These are phyloP conservation scores for Articulospora tetracladia DNA, from an alignment of 495 filamentous ascomycete genomes.

Conservation along the genomic window DNA sequence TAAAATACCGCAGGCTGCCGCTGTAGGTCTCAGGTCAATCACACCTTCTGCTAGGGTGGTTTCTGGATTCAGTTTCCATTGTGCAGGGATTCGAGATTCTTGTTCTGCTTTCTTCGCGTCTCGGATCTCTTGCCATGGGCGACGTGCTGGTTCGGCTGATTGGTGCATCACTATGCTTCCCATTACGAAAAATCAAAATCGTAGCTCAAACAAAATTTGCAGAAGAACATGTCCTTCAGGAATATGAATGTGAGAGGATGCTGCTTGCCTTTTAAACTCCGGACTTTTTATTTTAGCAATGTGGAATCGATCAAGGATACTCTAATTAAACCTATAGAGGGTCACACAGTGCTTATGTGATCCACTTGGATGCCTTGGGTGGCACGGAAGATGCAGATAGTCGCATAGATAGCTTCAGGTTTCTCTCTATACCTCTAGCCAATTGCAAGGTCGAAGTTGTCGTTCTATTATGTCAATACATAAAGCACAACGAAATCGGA, in stretches of 20 bases:
- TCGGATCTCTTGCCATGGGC: slow-evolving; percentile 25
- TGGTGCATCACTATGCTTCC: not conserved
- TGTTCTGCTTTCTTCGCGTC: slow-evolving; percentile 21
- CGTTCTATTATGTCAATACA: no score
- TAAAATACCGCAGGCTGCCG: slow-evolving; percentile 11
- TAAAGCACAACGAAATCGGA: no score
- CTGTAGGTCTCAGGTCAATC: slow-evolving; percentile 17
- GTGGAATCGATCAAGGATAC: no score
- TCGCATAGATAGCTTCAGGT: not conserved
- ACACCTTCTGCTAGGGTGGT: not conserved
- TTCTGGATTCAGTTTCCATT: slow-evolving; percentile 25
- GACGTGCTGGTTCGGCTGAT: not conserved
- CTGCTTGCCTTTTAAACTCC: no score
- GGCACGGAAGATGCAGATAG: not conserved
- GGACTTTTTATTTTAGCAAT: no score
- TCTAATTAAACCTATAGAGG: no score
- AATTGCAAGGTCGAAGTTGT: no score
- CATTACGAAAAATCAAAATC: not conserved
- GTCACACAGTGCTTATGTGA: no score
- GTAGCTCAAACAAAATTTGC: no score
- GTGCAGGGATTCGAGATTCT: slow-evolving; percentile 21
- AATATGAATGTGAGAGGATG: no score
- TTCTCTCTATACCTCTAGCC: not conserved
- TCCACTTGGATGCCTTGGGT: not conserved
- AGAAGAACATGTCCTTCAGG: no score